Base-by-base conservation (phyloP, 257 asterid genomes). In the Rehmannia glutinosa region DNA sequence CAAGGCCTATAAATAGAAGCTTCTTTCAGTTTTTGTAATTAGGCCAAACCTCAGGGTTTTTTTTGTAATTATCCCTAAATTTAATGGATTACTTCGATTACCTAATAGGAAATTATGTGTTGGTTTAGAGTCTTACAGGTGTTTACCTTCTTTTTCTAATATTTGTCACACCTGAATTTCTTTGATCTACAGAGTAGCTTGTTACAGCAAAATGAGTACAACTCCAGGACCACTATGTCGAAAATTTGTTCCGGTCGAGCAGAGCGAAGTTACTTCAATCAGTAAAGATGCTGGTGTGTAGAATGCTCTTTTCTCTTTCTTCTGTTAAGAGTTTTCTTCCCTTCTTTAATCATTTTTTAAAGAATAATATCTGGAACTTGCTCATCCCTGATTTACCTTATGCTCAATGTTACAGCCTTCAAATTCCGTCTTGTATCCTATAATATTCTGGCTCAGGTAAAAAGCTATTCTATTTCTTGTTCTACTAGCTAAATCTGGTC, bases 391-490 rank as follows among this genome's bases (percentile, higher is more conserved):
- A 63, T 54, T 71, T 66, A 52, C 61, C 65, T 53, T 54, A 25
- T 77, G 57, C 52, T 39, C 25, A 28, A 39, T 49, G 2, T 76
- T 66, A 4, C 95, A 93, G 98, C 87, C 73, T 77, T 71, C 77
- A 88, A 69, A 65, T 88, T 93, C 84, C 81, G 95, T 61, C 79
- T 93, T 41, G 93, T 88, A 16, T 90, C 99, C 23, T 93, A 93
- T 69, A 93, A 93, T 77, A 80, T 88, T 61, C 78, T 93, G 84
- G 97, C 96, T 71, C 99, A 90, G 97, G 97, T 92, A 78, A 55
- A 64, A 21, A 13, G 17, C 33, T 33, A 51, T 46, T 64, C 47
- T 5, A 11, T 65, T 42, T 24, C 6, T 19, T 41, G 32, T 43
- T 49, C 65, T 53, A 56, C 68, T 15, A 25, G 41, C 28, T 56